A percentile compares a stretch with the other conserved stretches of the same genome.
Evolutionary conservation across 1,284 basidiomycete genomes (phyloP).

Genomic region (Coriolopsis trogii): DNA sequence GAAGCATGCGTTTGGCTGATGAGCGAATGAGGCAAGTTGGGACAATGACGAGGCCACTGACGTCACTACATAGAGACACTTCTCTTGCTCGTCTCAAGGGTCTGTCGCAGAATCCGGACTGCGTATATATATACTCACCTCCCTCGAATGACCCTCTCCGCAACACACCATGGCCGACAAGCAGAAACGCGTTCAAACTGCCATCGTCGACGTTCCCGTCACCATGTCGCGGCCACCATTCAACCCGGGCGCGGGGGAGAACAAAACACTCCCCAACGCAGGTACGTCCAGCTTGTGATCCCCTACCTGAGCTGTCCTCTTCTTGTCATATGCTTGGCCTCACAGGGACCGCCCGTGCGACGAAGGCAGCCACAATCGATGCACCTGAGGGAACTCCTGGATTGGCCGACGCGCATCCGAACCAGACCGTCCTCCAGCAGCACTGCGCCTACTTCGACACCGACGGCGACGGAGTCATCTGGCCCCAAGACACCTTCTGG

Average conservation of each 20-base stretch:
- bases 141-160: neutral
- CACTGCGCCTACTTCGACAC: constrained; percentile 47
- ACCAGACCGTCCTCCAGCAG: constrained; percentile 41
- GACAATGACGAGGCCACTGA: too few relatives aligned
- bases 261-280: constrained; percentile 18
- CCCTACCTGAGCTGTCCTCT: neutral
- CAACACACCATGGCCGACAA: neutral
- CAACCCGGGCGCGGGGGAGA: constrained; percentile 16
- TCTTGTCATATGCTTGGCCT: neutral
- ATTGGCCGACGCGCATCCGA: constrained; percentile 22
- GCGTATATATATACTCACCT: neutral
- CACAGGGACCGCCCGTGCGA: constrained; percentile 25
- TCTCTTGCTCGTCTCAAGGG: too few relatives aligned
- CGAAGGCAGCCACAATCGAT: constrained; percentile 12
- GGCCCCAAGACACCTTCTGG: constrained; percentile 48
- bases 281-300: constrained; percentile 11
- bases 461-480: constrained; percentile 47
- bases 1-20: too few relatives aligned
- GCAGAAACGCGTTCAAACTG: constrained; percentile 14
- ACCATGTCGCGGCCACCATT: constrained; percentile 23
- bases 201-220: constrained; percentile 16
- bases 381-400: constrained; percentile 20
- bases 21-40: too few relatives aligned
- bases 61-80: neutral
- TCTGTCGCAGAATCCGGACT: neutral